These are phyloP conservation scores for Tulasnella sp. DNA, from an alignment of 768 basidiomycete species.

Conservation along the genomic window DNA sequence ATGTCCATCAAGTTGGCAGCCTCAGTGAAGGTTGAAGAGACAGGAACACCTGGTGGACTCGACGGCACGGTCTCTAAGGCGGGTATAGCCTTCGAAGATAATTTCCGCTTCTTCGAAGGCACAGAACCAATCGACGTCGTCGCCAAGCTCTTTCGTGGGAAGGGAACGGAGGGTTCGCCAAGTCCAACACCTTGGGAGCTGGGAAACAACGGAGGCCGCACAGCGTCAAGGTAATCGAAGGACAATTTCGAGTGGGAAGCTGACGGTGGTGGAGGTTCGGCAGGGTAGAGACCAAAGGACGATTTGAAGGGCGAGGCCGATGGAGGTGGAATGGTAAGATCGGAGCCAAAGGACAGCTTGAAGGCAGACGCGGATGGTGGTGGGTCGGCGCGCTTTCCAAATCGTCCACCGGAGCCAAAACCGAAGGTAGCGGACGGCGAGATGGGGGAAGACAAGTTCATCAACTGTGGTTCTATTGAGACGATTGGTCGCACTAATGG, in stretches of 20 bases:
- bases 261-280: not conserved
- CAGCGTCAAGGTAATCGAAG: not conserved
- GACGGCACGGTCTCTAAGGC: not conserved
- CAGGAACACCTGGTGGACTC: not conserved
- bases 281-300: not conserved
- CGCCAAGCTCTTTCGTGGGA: not conserved
- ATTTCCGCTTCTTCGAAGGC: not conserved
- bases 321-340: not conserved
- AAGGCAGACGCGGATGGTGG: constrained; percentile 11
- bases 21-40: too few relatives aligned
- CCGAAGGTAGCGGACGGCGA: not conserved
- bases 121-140: not conserved
- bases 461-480: not conserved
- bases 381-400: not conserved
- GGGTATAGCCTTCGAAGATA: not conserved
- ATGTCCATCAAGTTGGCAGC: not conserved
- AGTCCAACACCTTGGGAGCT: not conserved
- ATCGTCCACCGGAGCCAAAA: not conserved
- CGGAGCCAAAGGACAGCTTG: constrained; percentile 2
- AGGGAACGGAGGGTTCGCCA: not conserved
- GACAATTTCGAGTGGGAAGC: constrained; percentile 6
- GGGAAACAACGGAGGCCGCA: not conserved
- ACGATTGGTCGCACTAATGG: not conserved
- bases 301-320: constrained; percentile 11
- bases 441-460: not conserved